These are phyloP conservation scores for Clitocybe nebularis DNA, from an alignment of 1,284 basidiomycete genomes.

Conservation along the genomic window DNA sequence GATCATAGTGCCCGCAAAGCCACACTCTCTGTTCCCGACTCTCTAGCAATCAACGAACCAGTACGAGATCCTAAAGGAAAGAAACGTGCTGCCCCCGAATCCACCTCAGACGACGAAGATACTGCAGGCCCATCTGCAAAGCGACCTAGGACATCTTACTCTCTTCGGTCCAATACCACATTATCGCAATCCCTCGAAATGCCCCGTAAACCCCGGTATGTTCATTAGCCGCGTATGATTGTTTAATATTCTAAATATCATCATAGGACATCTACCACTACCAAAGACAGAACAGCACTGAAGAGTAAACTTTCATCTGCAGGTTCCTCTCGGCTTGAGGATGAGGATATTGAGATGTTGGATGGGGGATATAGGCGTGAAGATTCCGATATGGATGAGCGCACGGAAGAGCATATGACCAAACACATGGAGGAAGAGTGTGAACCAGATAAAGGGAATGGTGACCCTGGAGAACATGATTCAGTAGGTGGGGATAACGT, in stretches of 20 bases:
- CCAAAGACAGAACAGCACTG: slow-evolving; percentile 58
- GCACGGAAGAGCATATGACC: slow-evolving; percentile 29
- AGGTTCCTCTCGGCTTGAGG: slow-evolving; percentile 56
- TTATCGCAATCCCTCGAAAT: slow-evolving; percentile 47
- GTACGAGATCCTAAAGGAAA: slow-evolving; percentile 73
- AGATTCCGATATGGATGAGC: slow-evolving; percentile 49
- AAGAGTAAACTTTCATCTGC: slow-evolving; percentile 61
- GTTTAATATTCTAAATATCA: slow-evolving; percentile 11
- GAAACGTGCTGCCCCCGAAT: slow-evolving; percentile 77
- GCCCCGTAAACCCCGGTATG: slow-evolving; percentile 71
- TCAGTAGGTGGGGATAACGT: slow-evolving; percentile 43
- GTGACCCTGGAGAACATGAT: slow-evolving; percentile 37
- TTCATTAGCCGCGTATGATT: slow-evolving; percentile 13
- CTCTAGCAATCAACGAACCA: slow-evolving; percentile 73
- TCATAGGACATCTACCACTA: slow-evolving; percentile 35
- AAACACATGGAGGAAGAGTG: slow-evolving; percentile 33
- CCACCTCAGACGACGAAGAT: slow-evolving; percentile 60
- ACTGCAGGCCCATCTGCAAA: slow-evolving; percentile 48
- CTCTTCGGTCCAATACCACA: slow-evolving; percentile 58
- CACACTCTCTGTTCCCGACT: slow-evolving; percentile 40
- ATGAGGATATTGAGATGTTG: slow-evolving; percentile 75
- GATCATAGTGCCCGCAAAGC: slow-evolving; percentile 52
- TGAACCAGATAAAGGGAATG: slow-evolving; percentile 24
- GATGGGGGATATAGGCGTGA: slow-evolving; percentile 62
- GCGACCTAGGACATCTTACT: slow-evolving; percentile 58